Evolutionary conservation across 371 early-diverging fungal species (phyloP), one percentile per base, ranked within the genome.

Genomic region (Zopfochytrium polystomum): DNA sequence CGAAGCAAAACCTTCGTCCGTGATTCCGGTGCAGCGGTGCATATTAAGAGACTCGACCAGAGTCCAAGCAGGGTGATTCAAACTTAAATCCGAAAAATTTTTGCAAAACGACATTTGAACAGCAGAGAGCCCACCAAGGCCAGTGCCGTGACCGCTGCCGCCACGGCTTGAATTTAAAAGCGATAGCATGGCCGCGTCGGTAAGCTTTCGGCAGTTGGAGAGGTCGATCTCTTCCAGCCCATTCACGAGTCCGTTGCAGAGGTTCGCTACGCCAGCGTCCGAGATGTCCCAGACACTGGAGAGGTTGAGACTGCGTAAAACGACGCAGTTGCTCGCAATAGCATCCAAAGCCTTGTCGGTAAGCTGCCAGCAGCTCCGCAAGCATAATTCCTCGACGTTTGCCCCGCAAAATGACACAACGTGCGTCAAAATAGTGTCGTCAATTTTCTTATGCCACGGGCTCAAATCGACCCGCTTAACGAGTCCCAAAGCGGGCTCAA

Each of bases 341-440:
- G 63, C 23, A 0, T 67, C 48, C 26, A 90, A 67, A 2, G 88
- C 86, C 35, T 75, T 73, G 62, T 91, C 87, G 0, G 86, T 86
- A n/a, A 91, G 64, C 6, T 79, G 75, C 90, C 90, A 91, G 66
- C 92, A 91, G 33, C 84, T 86, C 61, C 81, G 79, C 27, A 91
- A 70, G 68, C 85, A 80, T 26, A 91, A 71, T 0, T 63, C 53
- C 30, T 70, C 62, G 2, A 91, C 59, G 2, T 71, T 61, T 1
- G 52, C 48, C 5, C 78, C 75, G 47, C 67, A 70, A 48, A 72
- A 71, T 18, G 46, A 26, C 26, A 77, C 49, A 23, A 79, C 48
- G 30, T 52, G 45, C 6, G 27, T n/a, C 13, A 79, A 18, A n/a
- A 58, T 51, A 15, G 45, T 42, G 63, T 77, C 73, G 49, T 75